A percentile compares a stretch with the other conserved stretches of the same genome.
Evolutionary conservation across 768 basidiomycete species (phyloP).

Genomic region (Lactifluus hygrophoroides): DNA sequence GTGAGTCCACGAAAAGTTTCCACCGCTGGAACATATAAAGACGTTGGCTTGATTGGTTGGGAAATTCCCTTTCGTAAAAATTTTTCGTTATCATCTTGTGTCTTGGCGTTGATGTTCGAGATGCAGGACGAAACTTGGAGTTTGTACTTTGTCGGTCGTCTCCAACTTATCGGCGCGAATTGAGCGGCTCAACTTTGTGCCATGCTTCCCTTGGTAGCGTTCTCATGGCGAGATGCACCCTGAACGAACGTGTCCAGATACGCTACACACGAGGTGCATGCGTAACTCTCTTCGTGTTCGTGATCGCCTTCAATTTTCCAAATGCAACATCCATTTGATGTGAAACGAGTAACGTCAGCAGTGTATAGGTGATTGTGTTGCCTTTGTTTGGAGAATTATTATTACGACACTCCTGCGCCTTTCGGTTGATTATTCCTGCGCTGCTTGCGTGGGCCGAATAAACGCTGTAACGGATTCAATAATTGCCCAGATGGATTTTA

Average conservation of each 20-base stretch:
- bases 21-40: not conserved
- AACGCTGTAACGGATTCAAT: not conserved
- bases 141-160: not conserved
- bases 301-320: not conserved
- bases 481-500: conserved; percentile 4
- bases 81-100: not conserved
- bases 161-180: not conserved
- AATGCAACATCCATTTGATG: not conserved
- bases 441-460: not conserved
- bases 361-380: not conserved
- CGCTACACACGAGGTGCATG: not conserved
- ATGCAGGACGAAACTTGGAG: not conserved
- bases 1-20: not conserved
- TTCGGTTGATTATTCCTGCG: not conserved
- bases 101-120: not conserved
- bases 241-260: not conserved
- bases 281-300: not conserved
- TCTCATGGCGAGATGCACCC: not conserved
- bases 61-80: too few species aligned
- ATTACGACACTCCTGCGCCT: not conserved
- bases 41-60: too few species aligned
- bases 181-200: not conserved
- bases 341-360: not conserved
- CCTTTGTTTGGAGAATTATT: not conserved
- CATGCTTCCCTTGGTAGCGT: not conserved